Evolutionary conservation across 1,284 basidiomycete genomes (phyloP), one percentile per base, ranked within the genome.

Genomic region (Flammula alnicola): DNA sequence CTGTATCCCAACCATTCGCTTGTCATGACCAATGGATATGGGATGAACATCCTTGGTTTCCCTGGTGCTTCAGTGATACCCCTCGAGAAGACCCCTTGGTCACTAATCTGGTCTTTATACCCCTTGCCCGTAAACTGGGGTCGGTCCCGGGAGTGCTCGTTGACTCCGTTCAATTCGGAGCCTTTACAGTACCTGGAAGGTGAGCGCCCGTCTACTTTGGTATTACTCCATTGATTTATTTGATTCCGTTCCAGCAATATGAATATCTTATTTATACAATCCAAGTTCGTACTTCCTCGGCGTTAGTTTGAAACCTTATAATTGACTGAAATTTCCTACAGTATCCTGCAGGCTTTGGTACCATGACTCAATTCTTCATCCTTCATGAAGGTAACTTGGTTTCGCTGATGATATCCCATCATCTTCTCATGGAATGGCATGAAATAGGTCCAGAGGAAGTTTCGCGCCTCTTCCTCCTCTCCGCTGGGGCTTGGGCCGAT

Each of bases 1-100:
- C 54, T 84, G 9, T 83, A 88, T 62, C 84, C 87, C 3, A 74
- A 78, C 4, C 75, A 86, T 57, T 81, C 83, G 19, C 57, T 89
- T 22, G 75, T 86, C 4, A 67, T 79, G 51, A 78, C 83, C 3
- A 62, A 68, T 12, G 80, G 83, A 53, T 65, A 54, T 44, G 63
- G 67, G 23, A 60, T 82, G 53, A 70, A 77, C 54, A 54, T 87
- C 35, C 64, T 86, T 7, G 63, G 64, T 8, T 79, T 80, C 54
- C 86, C 87, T 27, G 78, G 67, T 14, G 74, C 76, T 8, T 49
- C 63, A 23, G 64, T 74, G 5, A 66, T 74, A 33, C 78, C 83
- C 3, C 41, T 84, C 11, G 71, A 78, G 11, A 69, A 77, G 25
- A 66, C 72, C 0, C 78, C 81, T 10, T 81, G 20, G 63, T 86